Conservation (phyloP, 352 stramenopile species). For the Globisporangium irregulare region DNA sequence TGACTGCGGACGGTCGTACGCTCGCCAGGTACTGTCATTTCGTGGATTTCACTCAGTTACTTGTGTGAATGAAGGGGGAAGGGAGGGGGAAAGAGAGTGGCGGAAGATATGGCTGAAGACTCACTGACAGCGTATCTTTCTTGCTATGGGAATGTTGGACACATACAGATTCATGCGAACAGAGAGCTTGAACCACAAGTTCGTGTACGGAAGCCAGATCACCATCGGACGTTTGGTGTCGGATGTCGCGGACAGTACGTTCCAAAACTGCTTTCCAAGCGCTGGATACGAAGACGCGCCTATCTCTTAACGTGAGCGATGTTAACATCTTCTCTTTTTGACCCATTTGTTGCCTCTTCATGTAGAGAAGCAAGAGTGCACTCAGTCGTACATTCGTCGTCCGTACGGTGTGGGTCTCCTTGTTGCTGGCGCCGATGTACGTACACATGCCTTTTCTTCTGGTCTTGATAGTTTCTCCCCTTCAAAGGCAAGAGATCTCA, state of each 20-base stretch:
- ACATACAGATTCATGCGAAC: conserved; percentile 91
- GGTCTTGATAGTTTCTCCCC: background rate
- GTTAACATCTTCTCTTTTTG: background rate
- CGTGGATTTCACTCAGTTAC: background rate
- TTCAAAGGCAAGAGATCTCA: conserved; percentile 3
- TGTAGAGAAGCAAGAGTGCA: conserved; percentile 96
- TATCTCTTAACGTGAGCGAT: background rate
- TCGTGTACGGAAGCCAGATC: conserved; percentile 96
- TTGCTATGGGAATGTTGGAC: background rate
- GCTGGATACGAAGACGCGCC: background rate
- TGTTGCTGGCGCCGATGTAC: conserved; percentile 88
- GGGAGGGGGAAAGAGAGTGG: background rate
- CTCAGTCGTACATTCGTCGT: conserved; percentile 98
- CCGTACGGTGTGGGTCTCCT: conserved; percentile 98
- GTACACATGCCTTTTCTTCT: conserved; percentile 21
- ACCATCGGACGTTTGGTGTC: conserved; percentile 93
- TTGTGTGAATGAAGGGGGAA: background rate
- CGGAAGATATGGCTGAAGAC: background rate
- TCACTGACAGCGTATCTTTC: conserved; percentile 4
- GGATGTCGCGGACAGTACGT: conserved; percentile 94
- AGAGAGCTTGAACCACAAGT: conserved; percentile 99
- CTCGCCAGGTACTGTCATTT: conserved; percentile 65
- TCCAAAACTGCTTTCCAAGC: background rate
- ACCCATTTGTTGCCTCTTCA: background rate
- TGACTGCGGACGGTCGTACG: conserved; percentile 96